Conservation (phyloP, 2,329 filamentous ascomycete genomes). For the Colletotrichum australisinense region DNA sequence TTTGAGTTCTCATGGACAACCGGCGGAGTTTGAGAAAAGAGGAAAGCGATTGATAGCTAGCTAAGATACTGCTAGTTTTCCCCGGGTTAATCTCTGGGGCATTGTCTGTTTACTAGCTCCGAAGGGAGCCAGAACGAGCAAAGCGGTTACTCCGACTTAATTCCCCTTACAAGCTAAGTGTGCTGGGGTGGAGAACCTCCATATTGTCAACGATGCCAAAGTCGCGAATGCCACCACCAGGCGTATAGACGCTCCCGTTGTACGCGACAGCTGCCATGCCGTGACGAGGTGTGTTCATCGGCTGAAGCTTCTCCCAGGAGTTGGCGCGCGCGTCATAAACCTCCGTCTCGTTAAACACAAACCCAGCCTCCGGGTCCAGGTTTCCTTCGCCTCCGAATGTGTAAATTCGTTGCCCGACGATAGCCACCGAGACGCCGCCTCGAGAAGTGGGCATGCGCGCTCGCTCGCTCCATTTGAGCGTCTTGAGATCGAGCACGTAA, state of each 20-base stretch:
- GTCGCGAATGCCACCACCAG: neutral
- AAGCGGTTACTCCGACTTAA: neutral
- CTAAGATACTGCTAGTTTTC: neutral
- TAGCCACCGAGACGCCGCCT: constrained; percentile 46
- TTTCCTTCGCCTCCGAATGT: constrained; percentile 53
- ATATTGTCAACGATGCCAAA: neutral
- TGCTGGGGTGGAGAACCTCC: neutral
- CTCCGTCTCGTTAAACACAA: constrained; percentile 10
- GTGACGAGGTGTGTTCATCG: neutral
- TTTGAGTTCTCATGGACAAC: neutral
- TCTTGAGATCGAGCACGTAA: constrained; percentile 47
- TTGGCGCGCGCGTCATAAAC: neutral
- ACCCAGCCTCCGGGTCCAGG: constrained; percentile 29
- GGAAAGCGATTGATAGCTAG: neutral
- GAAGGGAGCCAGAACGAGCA: too few relatives aligned
- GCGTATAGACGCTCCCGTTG: neutral
- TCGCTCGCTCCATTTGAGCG: constrained; percentile 42
- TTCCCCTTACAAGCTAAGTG: too few relatives aligned
- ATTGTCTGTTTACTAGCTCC: too few relatives aligned
- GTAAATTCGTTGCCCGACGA: constrained; percentile 44
- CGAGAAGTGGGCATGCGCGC: constrained; percentile 51
- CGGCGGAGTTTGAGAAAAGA: neutral
- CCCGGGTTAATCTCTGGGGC: too few relatives aligned
- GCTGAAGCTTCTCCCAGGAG: neutral
- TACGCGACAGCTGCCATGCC: neutral